Evolutionary conservation across 345 rosid species (phyloP).

Genomic region (Salix udensis): DNA sequence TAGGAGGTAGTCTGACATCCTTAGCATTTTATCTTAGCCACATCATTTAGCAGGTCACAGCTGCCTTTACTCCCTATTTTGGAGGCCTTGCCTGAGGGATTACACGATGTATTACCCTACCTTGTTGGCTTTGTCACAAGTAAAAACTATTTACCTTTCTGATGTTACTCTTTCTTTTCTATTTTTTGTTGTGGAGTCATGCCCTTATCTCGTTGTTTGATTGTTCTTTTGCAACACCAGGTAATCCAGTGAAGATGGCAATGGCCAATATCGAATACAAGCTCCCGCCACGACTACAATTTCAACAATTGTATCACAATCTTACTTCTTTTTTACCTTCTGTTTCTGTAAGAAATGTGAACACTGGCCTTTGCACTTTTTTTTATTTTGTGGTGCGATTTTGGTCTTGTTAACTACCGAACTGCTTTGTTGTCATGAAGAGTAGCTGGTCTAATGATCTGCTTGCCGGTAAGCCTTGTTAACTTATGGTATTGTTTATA

Average conservation of each 20-base stretch:
- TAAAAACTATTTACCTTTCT: neutral
- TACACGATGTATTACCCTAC: neutral
- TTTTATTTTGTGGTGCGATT: neutral
- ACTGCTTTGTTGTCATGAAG: neutral
- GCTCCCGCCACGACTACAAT: constrained; percentile 45
- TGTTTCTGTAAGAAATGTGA: constrained; percentile 51
- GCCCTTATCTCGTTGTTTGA: neutral
- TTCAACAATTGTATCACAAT: constrained; percentile 47
- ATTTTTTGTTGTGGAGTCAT: neutral
- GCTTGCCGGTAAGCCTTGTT: neutral
- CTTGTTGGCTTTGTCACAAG: neutral
- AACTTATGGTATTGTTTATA: neutral
- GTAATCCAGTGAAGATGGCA: constrained; percentile 80
- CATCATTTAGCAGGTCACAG: constrained; percentile 73
- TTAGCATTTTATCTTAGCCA: constrained; percentile 43
- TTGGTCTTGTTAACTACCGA: too few relatives aligned
- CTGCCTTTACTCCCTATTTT: constrained; percentile 28
- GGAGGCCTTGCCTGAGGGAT: neutral
- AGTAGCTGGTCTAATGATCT: neutral
- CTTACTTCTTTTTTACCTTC: constrained; percentile 57
- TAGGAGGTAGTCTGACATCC: constrained; percentile 21
- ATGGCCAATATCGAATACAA: constrained; percentile 42
- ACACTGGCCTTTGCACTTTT: neutral
- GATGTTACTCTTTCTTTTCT: neutral
- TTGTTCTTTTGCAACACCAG: constrained; percentile 35